Evolutionary conservation across 139 green algal species (phyloP).

Genomic region (Axilococcus clingmanii): DNA sequence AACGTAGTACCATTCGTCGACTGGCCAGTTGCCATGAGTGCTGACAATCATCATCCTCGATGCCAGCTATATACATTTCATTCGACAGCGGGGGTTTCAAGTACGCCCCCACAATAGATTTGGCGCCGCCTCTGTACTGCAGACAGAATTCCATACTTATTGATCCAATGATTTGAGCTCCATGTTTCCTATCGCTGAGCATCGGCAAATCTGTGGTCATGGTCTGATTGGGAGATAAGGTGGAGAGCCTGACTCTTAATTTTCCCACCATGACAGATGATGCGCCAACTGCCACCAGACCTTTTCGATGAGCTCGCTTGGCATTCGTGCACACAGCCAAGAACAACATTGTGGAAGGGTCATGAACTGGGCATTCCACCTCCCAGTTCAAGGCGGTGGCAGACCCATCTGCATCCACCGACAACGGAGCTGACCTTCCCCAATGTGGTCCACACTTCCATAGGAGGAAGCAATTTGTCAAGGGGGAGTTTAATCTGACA

Average conservation of each 20-base stretch:
- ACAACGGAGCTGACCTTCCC: slow-evolving; percentile 3
- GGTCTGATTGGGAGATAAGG: not conserved
- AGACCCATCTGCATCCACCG: not conserved
- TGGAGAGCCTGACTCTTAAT: not conserved
- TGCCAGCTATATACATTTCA: not conserved
- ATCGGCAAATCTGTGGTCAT: not conserved
- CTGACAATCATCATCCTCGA: slow-evolving; percentile 1
- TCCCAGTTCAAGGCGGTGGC: slow-evolving; percentile 1
- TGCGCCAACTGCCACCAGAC: no score
- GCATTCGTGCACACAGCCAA: no score
- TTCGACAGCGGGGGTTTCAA: not conserved
- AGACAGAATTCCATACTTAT: not conserved
- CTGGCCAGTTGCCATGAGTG: no score
- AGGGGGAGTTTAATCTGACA: not conserved
- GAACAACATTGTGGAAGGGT: no score
- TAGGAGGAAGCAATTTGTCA: slow-evolving; percentile 9
- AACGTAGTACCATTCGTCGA: slow-evolving; percentile 18
- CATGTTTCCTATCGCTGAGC: not conserved
- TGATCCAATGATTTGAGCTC: not conserved
- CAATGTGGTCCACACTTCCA: slow-evolving; percentile 27
- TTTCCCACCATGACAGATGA: slow-evolving; percentile 3
- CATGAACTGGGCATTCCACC: not conserved
- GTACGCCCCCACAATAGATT: not conserved
- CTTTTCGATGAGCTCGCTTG: no score
- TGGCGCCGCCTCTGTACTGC: not conserved